phyloP scores from a whole-genome alignment of 1,139 yeast species.

The Hansenula sp. region DNA sequence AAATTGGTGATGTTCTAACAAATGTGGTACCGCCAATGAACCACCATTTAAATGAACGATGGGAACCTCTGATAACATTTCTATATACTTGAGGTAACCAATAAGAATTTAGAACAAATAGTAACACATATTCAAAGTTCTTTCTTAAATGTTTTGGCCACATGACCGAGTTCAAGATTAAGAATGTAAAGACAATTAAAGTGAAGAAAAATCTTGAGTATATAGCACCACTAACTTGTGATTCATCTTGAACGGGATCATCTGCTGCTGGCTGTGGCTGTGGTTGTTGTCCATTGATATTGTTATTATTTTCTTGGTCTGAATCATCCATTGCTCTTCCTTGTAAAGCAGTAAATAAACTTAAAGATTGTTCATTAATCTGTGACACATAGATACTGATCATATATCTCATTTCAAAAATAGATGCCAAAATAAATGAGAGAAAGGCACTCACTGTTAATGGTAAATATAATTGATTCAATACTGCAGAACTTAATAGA shows the following conservation, averaged over 20 bases:
- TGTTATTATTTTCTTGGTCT: constrained; percentile 1
- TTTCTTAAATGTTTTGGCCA: constrained; percentile 63
- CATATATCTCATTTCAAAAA: constrained; percentile 77
- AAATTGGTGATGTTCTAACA: constrained; percentile 60
- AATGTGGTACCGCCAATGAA: constrained; percentile 67
- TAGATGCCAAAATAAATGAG: constrained; percentile 64
- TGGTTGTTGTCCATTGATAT: constrained; percentile 15
- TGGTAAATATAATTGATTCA: constrained; percentile 58
- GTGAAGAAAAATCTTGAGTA: constrained; percentile 61
- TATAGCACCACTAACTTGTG: constrained; percentile 53
- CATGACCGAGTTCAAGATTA: constrained; percentile 51
- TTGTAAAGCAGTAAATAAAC: constrained; percentile 58
- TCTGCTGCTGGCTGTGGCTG: constrained; percentile 14
- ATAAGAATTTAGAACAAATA: constrained; percentile 58
- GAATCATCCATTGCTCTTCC: constrained; percentile 43
- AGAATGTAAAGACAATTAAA: constrained; percentile 54
- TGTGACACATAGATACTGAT: constrained; percentile 70
- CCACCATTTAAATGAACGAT: constrained; percentile 62
- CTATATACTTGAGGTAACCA: constrained; percentile 93
- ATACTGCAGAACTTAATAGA: constrained; percentile 53
- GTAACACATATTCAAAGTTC: constrained; percentile 52
- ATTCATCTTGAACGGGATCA: constrained; percentile 41
- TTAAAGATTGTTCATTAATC: constrained; percentile 63
- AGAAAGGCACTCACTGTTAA: constrained; percentile 68
- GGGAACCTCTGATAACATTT: constrained; percentile 70